Evolutionary conservation across 331 rosid genomes (phyloP), one percentile per base, ranked within the genome.

Genomic region (Pyracantha coccinea): DNA sequence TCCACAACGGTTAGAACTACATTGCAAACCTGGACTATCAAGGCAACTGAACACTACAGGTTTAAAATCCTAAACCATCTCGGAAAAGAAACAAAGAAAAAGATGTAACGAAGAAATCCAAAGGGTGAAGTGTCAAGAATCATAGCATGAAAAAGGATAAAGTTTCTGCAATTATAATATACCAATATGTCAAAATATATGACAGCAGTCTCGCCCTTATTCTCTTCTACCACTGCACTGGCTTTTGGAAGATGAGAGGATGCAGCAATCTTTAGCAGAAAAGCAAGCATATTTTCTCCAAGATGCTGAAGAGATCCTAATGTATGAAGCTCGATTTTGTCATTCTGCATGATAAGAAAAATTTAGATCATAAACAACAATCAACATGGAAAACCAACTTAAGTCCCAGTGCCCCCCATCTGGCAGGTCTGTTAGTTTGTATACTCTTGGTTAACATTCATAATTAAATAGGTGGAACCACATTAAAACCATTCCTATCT

Each of bases 251-350:
- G 83, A 38, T 91, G 79, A 73, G 97, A 66, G 68, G 95, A 87
- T n/a, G 95, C 86, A 72, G 88, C 93, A 73, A 78, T 23, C 63
- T 86, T 91, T 79, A 90, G 90, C 85, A 94, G 87, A 90, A 90
- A 94, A 76, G 95, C 89, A 82, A 94, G 97, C 97, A 94, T 92
- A 80, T 94, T 94, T 80, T 94, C 99, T 76, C 99, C 99, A 77
- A 94, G 96, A 84, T 91, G 99, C 81, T 94, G 99, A 85, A 94
- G 93, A 82, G 99, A 92, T 72, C 99, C 99, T 76, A 80, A 41
- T 77, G 83, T 87, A 69, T 91, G 88, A 83, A 88, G 95, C 85
- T 88, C 91, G 19, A 88, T 45, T 73, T 94, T 94, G 88, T 94
- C 99, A 84, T 94, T 94, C 99, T 94, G 89, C 92, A 80, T 73